These are phyloP conservation scores for Basidioascus undulatus DNA, from an alignment of 768 basidiomycete genomes.

Conservation along the genomic window DNA sequence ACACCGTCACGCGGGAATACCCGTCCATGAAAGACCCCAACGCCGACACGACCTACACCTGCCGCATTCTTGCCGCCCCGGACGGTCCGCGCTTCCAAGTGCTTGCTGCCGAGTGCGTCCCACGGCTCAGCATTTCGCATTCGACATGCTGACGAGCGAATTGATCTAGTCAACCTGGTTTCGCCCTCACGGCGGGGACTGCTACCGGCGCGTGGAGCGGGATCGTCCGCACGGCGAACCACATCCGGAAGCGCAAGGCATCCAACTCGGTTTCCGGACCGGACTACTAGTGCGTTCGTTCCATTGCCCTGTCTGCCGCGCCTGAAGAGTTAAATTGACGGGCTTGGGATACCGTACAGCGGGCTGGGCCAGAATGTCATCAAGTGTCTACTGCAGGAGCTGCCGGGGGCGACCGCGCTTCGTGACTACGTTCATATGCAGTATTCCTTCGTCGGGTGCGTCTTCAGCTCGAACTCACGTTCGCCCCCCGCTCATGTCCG, in stretches of 20 bases:
- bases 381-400: slow-evolving; percentile 70
- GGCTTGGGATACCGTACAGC: too few relatives aligned
- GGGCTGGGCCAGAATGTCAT: slow-evolving; percentile 69
- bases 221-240: slow-evolving; percentile 60
- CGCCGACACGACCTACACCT: slow-evolving; percentile 47
- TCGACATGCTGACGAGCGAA: too few relatives aligned
- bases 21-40: slow-evolving; percentile 46
- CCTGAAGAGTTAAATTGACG: too few relatives aligned
- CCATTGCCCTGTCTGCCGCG: too few relatives aligned
- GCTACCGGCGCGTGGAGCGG: slow-evolving; percentile 70
- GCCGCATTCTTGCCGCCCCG: slow-evolving; percentile 61
- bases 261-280: slow-evolving; percentile 72
- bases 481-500: too few relatives aligned
- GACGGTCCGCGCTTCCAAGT: slow-evolving; percentile 73
- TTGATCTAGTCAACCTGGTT: slow-evolving; percentile 36
- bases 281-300: too few relatives aligned
- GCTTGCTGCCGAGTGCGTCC: slow-evolving; percentile 48
- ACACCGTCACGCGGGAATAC: slow-evolving; percentile 32
- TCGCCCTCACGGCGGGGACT: slow-evolving; percentile 56
- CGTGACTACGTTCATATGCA: slow-evolving; percentile 68
- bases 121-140: too few relatives aligned
- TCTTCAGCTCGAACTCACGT: too few relatives aligned
- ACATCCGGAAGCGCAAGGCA: slow-evolving; percentile 54
- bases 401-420: slow-evolving; percentile 43
- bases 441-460: too few relatives aligned